These are phyloP conservation scores for Quercus parvula DNA, from an alignment of 306 rosid species.

Conservation along the genomic window DNA sequence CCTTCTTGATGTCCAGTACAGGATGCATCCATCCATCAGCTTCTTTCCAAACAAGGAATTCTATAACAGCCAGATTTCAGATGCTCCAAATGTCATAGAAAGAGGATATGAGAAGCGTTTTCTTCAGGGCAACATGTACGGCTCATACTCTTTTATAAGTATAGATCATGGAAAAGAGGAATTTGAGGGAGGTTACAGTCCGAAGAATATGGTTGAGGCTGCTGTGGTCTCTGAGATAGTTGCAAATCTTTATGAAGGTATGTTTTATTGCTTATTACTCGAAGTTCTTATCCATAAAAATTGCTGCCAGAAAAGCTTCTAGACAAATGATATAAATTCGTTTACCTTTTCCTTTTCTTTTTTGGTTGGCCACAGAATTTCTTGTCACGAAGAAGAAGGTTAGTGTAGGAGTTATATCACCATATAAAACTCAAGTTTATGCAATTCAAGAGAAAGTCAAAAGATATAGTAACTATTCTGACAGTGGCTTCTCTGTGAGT, in stretches of 20 bases:
- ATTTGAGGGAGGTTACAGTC: conserved; percentile 6
- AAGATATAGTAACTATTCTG: conserved; percentile 6
- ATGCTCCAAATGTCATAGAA: conserved; percentile 24
- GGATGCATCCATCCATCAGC: conserved; percentile 55
- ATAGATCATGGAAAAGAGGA: conserved; percentile 39
- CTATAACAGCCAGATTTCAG: conserved; percentile 24
- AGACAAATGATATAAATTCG: not conserved
- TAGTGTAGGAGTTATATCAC: conserved; percentile 67
- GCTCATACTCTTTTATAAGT: conserved; percentile 34
- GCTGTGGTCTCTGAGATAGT: conserved; percentile 42
- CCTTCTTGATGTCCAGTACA: conserved; percentile 36
- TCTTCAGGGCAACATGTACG: conserved; percentile 24
- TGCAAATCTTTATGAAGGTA: conserved; percentile 45
- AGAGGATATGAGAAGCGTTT: conserved; percentile 10
- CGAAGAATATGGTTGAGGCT: conserved; percentile 46
- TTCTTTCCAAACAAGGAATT: conserved; percentile 35
- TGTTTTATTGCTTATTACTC: not conserved
- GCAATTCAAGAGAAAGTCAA: conserved; percentile 44
- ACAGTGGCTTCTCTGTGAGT: conserved; percentile 30
- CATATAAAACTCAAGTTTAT: conserved; percentile 51
- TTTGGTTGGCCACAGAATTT: conserved; percentile 23
- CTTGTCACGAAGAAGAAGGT: conserved; percentile 30
- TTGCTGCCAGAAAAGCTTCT: not conserved
- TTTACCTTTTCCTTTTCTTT: not conserved
- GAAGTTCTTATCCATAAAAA: not conserved